Conservation (phyloP, 2,329 filamentous ascomycete species). For the Talaromyces sp. region DNA sequence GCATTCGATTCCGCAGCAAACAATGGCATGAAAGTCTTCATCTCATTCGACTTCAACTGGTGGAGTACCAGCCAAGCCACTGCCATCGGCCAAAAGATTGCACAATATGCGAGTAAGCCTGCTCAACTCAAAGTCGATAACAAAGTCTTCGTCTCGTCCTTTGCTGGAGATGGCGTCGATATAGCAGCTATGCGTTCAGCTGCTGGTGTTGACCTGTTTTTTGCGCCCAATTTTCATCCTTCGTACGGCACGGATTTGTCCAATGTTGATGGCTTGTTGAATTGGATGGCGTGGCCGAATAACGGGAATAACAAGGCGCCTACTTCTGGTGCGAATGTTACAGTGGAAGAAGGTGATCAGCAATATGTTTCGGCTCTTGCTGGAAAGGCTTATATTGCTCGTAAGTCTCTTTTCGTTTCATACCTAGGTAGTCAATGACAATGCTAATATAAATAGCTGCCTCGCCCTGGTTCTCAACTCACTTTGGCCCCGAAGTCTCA, state of each 20-base stretch:
- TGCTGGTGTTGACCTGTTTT: conserved; percentile 42
- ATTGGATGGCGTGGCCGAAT: conserved; percentile 44
- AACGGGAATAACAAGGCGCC: conserved; percentile 48
- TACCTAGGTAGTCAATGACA: neutral
- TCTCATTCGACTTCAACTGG: conserved; percentile 56
- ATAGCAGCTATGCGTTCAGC: conserved; percentile 38
- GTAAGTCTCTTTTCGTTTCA: conserved; percentile 26
- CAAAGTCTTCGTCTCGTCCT: conserved; percentile 52
- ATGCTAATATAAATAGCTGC: conserved; percentile 29
- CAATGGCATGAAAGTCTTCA: conserved; percentile 49
- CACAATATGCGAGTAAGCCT: conserved; percentile 39
- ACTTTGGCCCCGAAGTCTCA: conserved; percentile 43
- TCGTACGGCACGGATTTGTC: conserved; percentile 32
- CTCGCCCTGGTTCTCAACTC: conserved; percentile 50
- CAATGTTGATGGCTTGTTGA: conserved; percentile 39
- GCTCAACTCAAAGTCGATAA: conserved; percentile 49
- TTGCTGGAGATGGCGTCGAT: conserved; percentile 47
- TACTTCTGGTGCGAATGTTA: conserved; percentile 34
- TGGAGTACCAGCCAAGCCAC: conserved; percentile 35
- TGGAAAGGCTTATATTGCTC: conserved; percentile 48
- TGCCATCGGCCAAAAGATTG: conserved; percentile 44
- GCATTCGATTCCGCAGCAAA: conserved; percentile 48
- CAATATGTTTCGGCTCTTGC: conserved; percentile 30
- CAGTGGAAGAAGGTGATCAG: conserved; percentile 37
- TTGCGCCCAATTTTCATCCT: conserved; percentile 49